Evolutionary conservation across 176 grass and related monocot species (phyloP).

Genomic region (Oryza punctata): DNA sequence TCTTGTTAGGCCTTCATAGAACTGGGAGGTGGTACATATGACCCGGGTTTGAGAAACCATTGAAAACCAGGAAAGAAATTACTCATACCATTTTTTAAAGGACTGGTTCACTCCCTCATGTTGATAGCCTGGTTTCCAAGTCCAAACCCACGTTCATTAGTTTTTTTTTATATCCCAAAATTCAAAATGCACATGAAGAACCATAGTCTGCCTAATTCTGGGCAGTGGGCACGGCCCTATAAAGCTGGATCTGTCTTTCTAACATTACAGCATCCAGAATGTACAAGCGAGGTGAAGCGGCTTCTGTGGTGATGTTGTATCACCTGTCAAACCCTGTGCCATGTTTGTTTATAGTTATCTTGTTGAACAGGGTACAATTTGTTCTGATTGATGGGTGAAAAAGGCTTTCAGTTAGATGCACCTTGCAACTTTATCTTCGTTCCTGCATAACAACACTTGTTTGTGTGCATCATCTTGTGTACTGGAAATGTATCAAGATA

Average conservation of each 20-base stretch:
- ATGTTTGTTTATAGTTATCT: not conserved
- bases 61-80: not conserved
- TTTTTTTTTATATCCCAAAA: not conserved
- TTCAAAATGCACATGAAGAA: not conserved
- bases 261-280: not conserved
- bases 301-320: not conserved
- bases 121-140: not conserved
- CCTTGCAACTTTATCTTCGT: not conserved
- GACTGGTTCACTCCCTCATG: not conserved
- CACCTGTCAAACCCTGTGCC: not conserved
- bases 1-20: not conserved
- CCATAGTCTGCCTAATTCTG: not conserved
- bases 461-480: not conserved
- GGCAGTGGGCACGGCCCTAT: not conserved
- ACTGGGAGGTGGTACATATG: not conserved
- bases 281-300: not conserved
- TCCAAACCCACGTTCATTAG: not conserved
- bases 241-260: not conserved
- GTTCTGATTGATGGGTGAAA: not conserved
- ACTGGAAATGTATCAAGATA: slow-evolving; percentile 11
- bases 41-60: not conserved
- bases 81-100: not conserved
- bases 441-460: not conserved
- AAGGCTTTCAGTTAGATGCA: not conserved
- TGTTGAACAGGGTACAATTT: not conserved